Base-by-base conservation (phyloP, 2,329 filamentous ascomycete species). In the Penicillium sp. region DNA sequence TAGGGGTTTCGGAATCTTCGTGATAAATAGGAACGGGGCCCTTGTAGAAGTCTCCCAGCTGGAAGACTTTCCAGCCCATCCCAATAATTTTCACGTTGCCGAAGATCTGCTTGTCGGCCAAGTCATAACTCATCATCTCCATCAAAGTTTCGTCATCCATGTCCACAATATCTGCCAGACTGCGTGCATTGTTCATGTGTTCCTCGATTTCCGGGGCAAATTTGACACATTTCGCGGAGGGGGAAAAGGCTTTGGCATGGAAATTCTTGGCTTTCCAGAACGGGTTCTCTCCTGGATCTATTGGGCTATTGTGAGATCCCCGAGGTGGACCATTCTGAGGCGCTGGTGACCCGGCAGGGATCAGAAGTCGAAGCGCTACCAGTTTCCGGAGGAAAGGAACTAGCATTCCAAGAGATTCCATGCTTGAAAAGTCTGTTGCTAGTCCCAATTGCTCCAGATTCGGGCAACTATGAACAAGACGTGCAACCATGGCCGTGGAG, bases 401-500 rank as follows among this genome's bases (percentile, higher is more conserved):
- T 11, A 79, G 63, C 46, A 77, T 60, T 7, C 69, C 64, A 21
- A 77, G 52, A 13, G 73, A 69, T 11, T 79, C 72, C 64, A 79
- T 68, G 61, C 72, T 73, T 35, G 69, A 68, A 16, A 73, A 61
- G 11, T 79, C 73, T 16, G 82, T 74, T 8, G 82, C 79, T 22
- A 86, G 71, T 26, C 78, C 83, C 1, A 88, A 72, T 63, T 88
- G 84, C 58, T 86, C 83, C 14, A 87, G 72, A 52, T 85, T 78
- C 0, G 84, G 83, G 56, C 83, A 85, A 10, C 72, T 72, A 49
- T 80, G 79, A 31, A 84, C 80, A 7, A 87, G 70, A 8, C 79
- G 77, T 31, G 76, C 77, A 9, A 87, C 71, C 5, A 81, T 74
- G 1, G 75, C 68, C 3, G 77, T 73, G 16, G 78, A 77, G 3